Base-by-base conservation (phyloP, 2,329 filamentous ascomycete species). In the Phialophora expanda region DNA sequence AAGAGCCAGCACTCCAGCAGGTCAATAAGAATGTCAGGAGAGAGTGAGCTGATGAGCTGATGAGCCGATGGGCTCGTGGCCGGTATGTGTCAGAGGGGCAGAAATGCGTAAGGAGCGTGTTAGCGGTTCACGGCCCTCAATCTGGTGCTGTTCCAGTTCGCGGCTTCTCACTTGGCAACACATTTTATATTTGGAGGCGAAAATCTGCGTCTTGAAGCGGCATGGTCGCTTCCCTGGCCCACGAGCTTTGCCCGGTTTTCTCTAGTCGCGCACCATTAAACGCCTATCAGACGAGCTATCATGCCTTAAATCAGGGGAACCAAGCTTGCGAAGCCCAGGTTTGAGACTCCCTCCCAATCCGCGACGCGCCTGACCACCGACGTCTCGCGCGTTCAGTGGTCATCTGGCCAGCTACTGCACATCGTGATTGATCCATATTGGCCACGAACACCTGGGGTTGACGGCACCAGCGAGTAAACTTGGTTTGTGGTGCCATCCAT, bases 61-160 rank as follows among this genome's bases (percentile, higher is more conserved):
- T 34, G 53, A 51, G 38, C 38, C 38, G 51, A 41, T 58, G 44
- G 7, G 65, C 97, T 30, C 28, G 53, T 34, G 53, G 24, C n/a
- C 8, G 53, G 53, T 55, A 55, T 84, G 0, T 82, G 83, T 61
- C 84, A 84, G 9, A 98, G 84, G 1, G 81, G 80, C 0, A 85
- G 84, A 1, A 81, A 2, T 93, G 90, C 30, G 89, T 91, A 28
- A 96, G 55, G 32, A 56, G 34, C 14, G 61, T 41, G 58, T 20
- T 50, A 34, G 53, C 34, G 60, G 30, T 56, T 34, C 28, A 20
- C 28, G 60, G 14, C 32, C 32, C 60, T 55, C 20, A 46, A 28
- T 22, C 46, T 54, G 28, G 4, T 54, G 28, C 28, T 54, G 30
- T 61, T 54, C 44, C 41, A 24, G 53, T 34, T 61, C 14, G 58